phyloP scores from a whole-genome alignment of 2,329 filamentous ascomycete species.

The Botrytis pseudocinerea region DNA sequence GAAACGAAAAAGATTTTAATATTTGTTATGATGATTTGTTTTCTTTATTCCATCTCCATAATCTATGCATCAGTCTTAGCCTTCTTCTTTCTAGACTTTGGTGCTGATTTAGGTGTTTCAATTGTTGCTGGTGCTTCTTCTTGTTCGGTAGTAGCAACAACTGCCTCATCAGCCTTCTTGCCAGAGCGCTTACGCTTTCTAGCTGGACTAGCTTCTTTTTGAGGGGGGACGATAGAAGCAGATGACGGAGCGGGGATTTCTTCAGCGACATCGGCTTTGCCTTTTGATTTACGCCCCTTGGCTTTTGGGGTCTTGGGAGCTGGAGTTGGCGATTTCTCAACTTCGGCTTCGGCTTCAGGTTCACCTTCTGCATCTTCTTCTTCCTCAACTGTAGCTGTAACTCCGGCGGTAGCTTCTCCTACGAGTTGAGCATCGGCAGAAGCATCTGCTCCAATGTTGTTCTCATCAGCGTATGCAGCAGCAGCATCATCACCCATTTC shows the following conservation, averaged over 20 bases:
- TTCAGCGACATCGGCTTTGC: conserved; percentile 40
- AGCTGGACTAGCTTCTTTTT: conserved; percentile 49
- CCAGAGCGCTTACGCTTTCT: conserved; percentile 62
- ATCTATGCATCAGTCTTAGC: conserved; percentile 57
- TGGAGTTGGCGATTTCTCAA: conserved; percentile 48
- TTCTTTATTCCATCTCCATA: neutral
- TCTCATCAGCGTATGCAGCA: conserved; percentile 59
- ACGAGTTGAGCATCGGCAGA: conserved; percentile 45
- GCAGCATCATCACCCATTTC: conserved; percentile 63
- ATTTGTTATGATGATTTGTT: too few species aligned
- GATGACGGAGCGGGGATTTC: conserved; percentile 27
- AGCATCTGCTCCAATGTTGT: conserved; percentile 54
- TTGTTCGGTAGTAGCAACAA: conserved; percentile 41
- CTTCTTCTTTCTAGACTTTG: conserved; percentile 41
- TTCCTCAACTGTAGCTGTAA: conserved; percentile 27
- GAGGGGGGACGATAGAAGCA: conserved; percentile 30
- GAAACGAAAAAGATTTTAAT: neutral
- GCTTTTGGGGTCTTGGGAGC: conserved; percentile 58
- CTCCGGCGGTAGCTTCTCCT: conserved; percentile 50
- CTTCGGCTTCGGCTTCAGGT: conserved; percentile 44
- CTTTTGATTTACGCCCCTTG: conserved; percentile 44
- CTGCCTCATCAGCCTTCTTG: conserved; percentile 45
- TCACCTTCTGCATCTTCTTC: conserved; percentile 44
- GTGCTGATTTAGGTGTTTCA: conserved; percentile 36
- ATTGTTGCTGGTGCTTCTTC: conserved; percentile 47